Percentiles rank a stretch among this genome's conserved stretches.
phyloP scores from a whole-genome alignment of 225 moss, liverwort and hornwort genomes.

The Neckera pumila region DNA sequence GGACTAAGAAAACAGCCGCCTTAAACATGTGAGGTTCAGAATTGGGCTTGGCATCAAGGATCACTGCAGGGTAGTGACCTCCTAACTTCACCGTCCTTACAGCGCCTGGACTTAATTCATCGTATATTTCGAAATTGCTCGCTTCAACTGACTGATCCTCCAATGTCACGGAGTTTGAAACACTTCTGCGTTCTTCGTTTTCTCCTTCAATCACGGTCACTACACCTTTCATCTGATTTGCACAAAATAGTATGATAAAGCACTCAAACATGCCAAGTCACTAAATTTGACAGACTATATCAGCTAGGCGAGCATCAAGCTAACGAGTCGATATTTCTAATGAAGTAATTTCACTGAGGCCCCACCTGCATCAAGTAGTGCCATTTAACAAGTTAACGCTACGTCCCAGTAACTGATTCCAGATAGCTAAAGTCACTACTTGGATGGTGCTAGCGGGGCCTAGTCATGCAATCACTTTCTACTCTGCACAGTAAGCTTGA shows the following conservation, averaged over 20 bases:
- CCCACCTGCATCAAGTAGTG: not conserved
- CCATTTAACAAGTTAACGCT: not conserved
- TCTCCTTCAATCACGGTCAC: slow-evolving; percentile 56
- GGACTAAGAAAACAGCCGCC: slow-evolving; percentile 87
- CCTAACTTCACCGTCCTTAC: slow-evolving; percentile 46
- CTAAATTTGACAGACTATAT: not conserved
- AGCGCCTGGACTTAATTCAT: slow-evolving; percentile 56
- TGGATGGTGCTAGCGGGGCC: not conserved
- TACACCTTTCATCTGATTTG: slow-evolving; percentile 63
- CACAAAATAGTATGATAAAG: not conserved
- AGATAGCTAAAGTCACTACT: not conserved
- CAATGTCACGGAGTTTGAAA: not conserved
- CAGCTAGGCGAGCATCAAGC: not conserved
- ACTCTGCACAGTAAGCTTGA: not conserved
- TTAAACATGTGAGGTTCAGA: slow-evolving; percentile 37
- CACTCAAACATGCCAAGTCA: not conserved
- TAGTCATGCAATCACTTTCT: not conserved
- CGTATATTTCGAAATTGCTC: slow-evolving; percentile 19
- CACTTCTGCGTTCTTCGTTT: slow-evolving; percentile 45
- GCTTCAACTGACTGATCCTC: not conserved
- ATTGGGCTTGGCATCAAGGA: slow-evolving; percentile 70
- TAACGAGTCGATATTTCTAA: not conserved
- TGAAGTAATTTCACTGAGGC: not conserved
- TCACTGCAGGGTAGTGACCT: slow-evolving; percentile 50
- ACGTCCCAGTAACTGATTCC: not conserved